A percentile compares a stretch with the other conserved stretches of the same genome.
These are phyloP conservation scores for Cytospora schulzeri DNA, from an alignment of 2,329 filamentous ascomycete genomes.

Conservation along the genomic window DNA sequence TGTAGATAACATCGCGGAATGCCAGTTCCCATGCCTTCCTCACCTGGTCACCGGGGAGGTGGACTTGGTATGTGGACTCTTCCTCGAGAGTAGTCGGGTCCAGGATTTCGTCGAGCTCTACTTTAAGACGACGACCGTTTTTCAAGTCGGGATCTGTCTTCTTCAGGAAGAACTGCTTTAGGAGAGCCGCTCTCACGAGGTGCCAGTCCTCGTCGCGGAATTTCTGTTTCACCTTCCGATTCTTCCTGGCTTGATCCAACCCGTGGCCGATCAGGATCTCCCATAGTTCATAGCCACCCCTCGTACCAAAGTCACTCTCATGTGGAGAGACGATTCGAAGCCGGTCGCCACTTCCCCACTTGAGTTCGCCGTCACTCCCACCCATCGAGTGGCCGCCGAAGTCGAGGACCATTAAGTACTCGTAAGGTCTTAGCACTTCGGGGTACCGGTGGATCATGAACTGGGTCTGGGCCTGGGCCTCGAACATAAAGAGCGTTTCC, in stretches of 20 bases:
- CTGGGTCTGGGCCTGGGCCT: constrained; percentile 12
- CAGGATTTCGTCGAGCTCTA: not conserved
- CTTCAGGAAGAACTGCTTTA: not conserved
- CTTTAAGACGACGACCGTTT: not conserved
- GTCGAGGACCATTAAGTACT: constrained; percentile 10
- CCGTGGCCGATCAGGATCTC: constrained; percentile 2
- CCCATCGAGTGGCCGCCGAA: constrained; percentile 14
- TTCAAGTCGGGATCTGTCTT: not conserved
- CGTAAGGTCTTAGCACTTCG: not conserved
- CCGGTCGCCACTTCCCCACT: not conserved
- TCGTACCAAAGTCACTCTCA: constrained; percentile 1
- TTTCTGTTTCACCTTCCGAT: no score
- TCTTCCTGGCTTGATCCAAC: not conserved
- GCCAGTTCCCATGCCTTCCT: not conserved
- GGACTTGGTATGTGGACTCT: not conserved
- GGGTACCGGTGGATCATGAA: not conserved
- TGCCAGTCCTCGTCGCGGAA: not conserved
- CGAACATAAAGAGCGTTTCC: constrained; percentile 1
- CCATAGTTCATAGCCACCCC: constrained; percentile 15
- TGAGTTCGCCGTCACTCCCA: not conserved
- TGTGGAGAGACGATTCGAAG: constrained; percentile 1
- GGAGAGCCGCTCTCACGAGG: not conserved
- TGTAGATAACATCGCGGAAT: constrained; percentile 3
- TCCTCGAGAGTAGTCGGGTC: not conserved
- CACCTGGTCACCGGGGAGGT: not conserved